These are phyloP conservation scores for Scutellaria baicalensis DNA, from an alignment of 257 asterid genomes.

Conservation along the genomic window DNA sequence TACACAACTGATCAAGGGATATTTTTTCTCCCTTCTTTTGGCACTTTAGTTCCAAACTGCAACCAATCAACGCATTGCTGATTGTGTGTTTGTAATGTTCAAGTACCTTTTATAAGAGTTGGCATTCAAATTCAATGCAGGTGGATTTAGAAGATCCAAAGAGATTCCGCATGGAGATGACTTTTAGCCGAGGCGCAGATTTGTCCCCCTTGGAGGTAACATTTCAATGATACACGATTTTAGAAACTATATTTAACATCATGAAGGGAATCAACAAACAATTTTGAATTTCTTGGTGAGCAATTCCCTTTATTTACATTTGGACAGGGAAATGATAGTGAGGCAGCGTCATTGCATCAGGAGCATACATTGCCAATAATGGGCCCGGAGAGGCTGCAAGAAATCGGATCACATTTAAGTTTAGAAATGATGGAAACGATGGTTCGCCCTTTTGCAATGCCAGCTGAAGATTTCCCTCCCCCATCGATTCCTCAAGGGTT, in stretches of 20 bases:
- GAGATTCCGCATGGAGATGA: conserved; percentile 83
- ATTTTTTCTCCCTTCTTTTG: neutral
- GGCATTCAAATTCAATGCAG: conserved; percentile 36
- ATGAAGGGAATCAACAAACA: neutral
- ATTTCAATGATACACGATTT: neutral
- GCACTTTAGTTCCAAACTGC: neutral
- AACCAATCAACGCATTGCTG: neutral
- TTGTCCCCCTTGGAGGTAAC: conserved; percentile 90
- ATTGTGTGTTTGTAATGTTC: neutral
- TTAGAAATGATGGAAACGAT: conserved; percentile 83
- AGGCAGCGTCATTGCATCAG: conserved; percentile 72
- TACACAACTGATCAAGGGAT: neutral
- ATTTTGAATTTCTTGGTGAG: neutral
- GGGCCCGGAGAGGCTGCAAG: conserved; percentile 99
- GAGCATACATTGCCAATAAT: conserved; percentile 96
- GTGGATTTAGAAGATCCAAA: conserved; percentile 89
- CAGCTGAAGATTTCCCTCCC: conserved; percentile 98
- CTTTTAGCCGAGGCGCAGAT: conserved; percentile 98
- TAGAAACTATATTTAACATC: neutral
- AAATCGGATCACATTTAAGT: conserved; percentile 67
- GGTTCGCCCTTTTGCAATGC: conserved; percentile 93
- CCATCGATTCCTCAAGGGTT: conserved; percentile 87
- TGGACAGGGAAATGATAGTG: conserved; percentile 56
- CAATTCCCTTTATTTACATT: neutral
- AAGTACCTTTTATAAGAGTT: neutral